Evolutionary conservation across 345 rosid genomes (phyloP), one percentile per base, ranked within the genome.

Genomic region (Draba incana): DNA sequence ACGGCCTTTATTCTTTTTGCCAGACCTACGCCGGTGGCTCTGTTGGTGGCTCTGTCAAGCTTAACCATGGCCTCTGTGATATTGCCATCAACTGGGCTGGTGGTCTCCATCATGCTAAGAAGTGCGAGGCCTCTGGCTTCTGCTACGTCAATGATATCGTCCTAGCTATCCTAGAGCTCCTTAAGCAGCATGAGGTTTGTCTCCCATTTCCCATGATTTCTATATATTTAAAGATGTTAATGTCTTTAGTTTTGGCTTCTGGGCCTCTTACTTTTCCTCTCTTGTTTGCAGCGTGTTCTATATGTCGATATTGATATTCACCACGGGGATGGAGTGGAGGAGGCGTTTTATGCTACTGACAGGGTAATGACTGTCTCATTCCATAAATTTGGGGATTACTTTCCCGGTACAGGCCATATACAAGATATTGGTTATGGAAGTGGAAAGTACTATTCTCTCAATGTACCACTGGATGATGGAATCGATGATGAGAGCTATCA

Each of bases 71-170:
- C 57, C 72, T 79, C 13, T 77, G 84, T 59, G 94, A 85, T 69
- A 83, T 88, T 74, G 87, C 89, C 30, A 68, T 81, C 65, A 84
- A 83, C 57, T 85, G 87, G 91, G 89, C 88, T 33, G 89, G 89
- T 42, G 91, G 89, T 41, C 82, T 88, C 45, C 89, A 85, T 70
- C 94, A 85, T 74, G 88, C 91, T 52, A 85, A 85, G 81, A 88
- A 84, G 70, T 84, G 84, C 6, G 79, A 75, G 71, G 79, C 79
- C 37, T 75, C 79, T 62, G 75, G 79, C 56, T 76, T 76, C 49
- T 88, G 90, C 74, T 84, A 88, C 51, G 87, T 88, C 44, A 88
- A 84, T 71, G 91, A 88, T 72, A 86, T 88, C 66, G 89, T 88
- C 57, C 81, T 86, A 33, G 91, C 84, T 14, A 84, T 88, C 69